Percentiles rank a stretch among this genome's conserved stretches.
phyloP scores from a whole-genome alignment of 345 rosid species.

The Eucalyptus caleyi region DNA sequence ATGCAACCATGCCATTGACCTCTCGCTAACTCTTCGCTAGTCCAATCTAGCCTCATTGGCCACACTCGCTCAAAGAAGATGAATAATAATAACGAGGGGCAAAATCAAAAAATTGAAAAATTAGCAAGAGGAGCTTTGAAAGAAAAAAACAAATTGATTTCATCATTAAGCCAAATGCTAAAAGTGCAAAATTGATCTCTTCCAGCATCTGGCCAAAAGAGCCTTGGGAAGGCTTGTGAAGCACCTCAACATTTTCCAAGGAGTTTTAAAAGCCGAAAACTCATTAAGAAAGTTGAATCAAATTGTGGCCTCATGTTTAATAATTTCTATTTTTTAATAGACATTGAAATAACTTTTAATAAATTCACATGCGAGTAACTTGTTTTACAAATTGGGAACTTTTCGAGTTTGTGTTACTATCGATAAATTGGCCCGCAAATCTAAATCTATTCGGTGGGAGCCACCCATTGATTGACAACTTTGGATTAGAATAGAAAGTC shows the following conservation, averaged over 20 bases:
- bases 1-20: fast-evolving
- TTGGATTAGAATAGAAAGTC: neutral
- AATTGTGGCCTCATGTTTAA: neutral
- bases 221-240: no score
- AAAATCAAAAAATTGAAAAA: no score
- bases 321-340: neutral
- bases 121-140: no score
- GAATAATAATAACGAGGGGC: no score
- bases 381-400: neutral
- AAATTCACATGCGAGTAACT: neutral
- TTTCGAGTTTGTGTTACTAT: neutral
- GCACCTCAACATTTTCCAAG: no score
- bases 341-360: neutral
- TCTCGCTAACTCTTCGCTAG: fast-evolving
- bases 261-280: no score
- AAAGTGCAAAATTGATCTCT: no score
- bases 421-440: neutral
- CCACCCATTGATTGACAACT: no score
- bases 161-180: fast-evolving
- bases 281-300: no score
- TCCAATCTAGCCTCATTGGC: fast-evolving
- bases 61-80: fast-evolving
- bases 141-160: no score
- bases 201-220: no score
- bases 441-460: no score